Base-by-base conservation (phyloP, 768 basidiomycete genomes). In the Pleurotus pulmonarius region DNA sequence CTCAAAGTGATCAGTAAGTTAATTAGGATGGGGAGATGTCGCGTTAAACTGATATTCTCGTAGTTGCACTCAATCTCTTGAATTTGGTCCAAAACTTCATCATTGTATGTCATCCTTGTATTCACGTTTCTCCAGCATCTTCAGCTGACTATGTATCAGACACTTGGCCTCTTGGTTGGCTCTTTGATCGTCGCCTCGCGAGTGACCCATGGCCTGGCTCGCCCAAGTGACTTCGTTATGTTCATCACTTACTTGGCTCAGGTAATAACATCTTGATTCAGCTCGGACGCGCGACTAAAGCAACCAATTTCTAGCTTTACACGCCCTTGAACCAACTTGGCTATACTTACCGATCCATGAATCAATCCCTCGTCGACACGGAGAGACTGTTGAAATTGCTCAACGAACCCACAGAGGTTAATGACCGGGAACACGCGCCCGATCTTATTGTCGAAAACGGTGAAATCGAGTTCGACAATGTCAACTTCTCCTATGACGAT, bases 401-500 rank as follows among this genome's bases (percentile, higher is more conserved):
- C 5, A 83, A 85, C 58, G 89, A 95, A 65, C 85, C 90, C 1
- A 87, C 83, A 0, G 94, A 95, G 58, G 83, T 98, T 59, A 83
- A 87, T 60, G 92, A 96, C 69, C 82, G 82, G 65, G 87, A 87
- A 6, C 79, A 83, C 61, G 91, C 90, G 7, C 78, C 82, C 12
- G 85, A 92, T 48, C 79, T 97, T 22, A 73, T 87, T 45, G 80
- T 92, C 6, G 72, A 82, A 15, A 78, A 86, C 51, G 87, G 94
- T 3, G 85, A 88, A 67, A 89, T 98, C 65, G 92, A 92, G 66
- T 97, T 98, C 67, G 87, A 92, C 24, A 85, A 96, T 62, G 95
- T 96, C 61, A 79, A 70, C 62, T 94, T 98, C 71, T 88, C 90
- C 3, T 96, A 97, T 69, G 89, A 91, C 62, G 78, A 78, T 3